phyloP scores from a whole-genome alignment of 345 rosid genomes.

The Brassica rapa region DNA sequence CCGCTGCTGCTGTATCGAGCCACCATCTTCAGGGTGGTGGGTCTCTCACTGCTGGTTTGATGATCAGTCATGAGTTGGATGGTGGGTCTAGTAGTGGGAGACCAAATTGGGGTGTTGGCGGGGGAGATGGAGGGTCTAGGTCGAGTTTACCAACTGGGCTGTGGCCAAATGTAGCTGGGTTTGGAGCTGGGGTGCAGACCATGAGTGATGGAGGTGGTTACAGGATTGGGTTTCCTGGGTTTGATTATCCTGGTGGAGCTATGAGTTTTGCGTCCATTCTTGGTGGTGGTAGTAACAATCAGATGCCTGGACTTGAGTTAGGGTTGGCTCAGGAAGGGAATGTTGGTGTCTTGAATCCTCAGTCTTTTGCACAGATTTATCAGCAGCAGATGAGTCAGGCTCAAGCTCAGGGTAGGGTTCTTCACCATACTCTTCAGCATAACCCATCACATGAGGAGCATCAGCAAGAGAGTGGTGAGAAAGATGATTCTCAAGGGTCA shows the following conservation, averaged over 20 bases:
- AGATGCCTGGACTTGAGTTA: slow-evolving; percentile 88
- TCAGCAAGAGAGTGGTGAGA: slow-evolving; percentile 54
- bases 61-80: slow-evolving; percentile 67
- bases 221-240: slow-evolving; percentile 74
- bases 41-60: slow-evolving; percentile 67
- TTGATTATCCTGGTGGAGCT: slow-evolving; percentile 74
- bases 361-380: slow-evolving; percentile 76
- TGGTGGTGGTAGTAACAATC: slow-evolving; percentile 53
- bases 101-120: slow-evolving; percentile 64
- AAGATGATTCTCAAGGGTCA: slow-evolving; percentile 92
- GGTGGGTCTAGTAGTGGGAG: slow-evolving; percentile 53
- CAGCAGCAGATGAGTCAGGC: slow-evolving; percentile 93
- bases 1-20: slow-evolving; percentile 64
- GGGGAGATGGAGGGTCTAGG: slow-evolving; percentile 63
- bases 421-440: slow-evolving; percentile 50
- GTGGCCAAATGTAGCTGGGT: slow-evolving; percentile 78
- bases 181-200: slow-evolving; percentile 49
- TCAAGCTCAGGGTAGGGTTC: slow-evolving; percentile 44
- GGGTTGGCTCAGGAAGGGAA: slow-evolving; percentile 93
- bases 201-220: slow-evolving; percentile 57
- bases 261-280: slow-evolving; percentile 82
- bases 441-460: slow-evolving; percentile 48
- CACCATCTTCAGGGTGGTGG: slow-evolving; percentile 53
- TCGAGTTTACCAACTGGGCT: slow-evolving; percentile 61
- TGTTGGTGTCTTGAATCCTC: slow-evolving; percentile 78